phyloP scores from a whole-genome alignment of 495 filamentous ascomycete species.

The Apodospora peruviana region DNA sequence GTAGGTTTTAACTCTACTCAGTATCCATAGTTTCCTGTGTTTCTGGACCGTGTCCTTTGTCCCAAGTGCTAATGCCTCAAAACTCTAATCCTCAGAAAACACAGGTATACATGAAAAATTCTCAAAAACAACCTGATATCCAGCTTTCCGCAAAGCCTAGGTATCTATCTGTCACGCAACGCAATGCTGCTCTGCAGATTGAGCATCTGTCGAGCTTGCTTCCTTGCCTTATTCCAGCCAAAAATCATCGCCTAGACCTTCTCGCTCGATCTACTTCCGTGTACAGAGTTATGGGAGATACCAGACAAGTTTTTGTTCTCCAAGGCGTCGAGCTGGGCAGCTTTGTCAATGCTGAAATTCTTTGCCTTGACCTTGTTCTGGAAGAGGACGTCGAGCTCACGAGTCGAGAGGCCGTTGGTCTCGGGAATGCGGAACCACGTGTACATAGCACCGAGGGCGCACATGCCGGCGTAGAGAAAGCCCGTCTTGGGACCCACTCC shows the following conservation, averaged over 20 bases:
- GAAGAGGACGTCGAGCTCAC: conserved; percentile 56
- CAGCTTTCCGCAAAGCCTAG: no score
- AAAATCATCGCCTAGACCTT: no score
- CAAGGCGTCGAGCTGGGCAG: conserved; percentile 7
- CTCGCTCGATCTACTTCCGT: no score
- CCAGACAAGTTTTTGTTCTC: not conserved
- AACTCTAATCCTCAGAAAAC: not conserved
- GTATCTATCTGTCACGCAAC: no score
- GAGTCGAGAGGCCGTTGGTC: conserved; percentile 45
- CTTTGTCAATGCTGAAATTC: conserved; percentile 32
- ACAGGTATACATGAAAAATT: not conserved
- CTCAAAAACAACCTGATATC: no score
- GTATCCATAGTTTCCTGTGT: no score
- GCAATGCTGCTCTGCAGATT: no score
- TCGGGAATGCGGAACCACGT: conserved; percentile 37
- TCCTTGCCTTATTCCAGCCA: no score
- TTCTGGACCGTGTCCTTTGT: no score
- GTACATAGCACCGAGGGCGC: conserved; percentile 37
- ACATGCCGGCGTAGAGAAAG: conserved; percentile 53
- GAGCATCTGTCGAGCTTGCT: no score
- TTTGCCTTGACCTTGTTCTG: conserved; percentile 40
- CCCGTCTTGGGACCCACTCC: conserved; percentile 46
- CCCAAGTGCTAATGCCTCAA: no score
- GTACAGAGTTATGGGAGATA: not conserved
- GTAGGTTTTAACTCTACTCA: no score